Evolutionary conservation across 2,329 filamentous ascomycete genomes (phyloP).

Genomic region (Scedosporium boydii): DNA sequence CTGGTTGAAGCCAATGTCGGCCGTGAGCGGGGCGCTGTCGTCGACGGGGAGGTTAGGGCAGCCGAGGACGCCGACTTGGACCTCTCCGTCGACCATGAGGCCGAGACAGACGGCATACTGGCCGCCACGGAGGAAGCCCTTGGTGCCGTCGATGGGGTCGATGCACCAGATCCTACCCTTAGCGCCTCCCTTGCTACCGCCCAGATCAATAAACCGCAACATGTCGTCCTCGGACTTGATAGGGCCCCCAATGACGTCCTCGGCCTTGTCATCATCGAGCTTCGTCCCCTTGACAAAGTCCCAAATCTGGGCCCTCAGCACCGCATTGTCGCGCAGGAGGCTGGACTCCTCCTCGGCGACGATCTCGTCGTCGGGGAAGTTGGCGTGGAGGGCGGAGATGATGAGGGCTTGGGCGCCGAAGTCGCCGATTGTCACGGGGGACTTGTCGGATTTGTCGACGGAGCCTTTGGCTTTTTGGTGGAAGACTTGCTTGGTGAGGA

Average conservation of each 20-base stretch:
- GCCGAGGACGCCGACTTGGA: slow-evolving; percentile 88
- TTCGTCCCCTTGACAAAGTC: slow-evolving; percentile 58
- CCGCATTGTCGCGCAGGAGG: slow-evolving; percentile 61
- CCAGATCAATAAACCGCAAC: slow-evolving; percentile 57
- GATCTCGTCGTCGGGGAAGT: slow-evolving; percentile 84
- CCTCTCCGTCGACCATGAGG: slow-evolving; percentile 84
- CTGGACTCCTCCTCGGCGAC: slow-evolving; percentile 92
- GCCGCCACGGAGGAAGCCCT: slow-evolving; percentile 90
- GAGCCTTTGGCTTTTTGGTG: slow-evolving; percentile 90
- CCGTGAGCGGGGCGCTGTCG: slow-evolving; percentile 57
- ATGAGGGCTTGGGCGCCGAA: slow-evolving; percentile 97
- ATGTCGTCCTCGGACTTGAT: slow-evolving; percentile 57
- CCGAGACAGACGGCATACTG: slow-evolving; percentile 95
- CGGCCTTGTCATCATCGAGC: slow-evolving; percentile 47
- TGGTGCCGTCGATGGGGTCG: slow-evolving; percentile 95
- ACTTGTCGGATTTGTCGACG: slow-evolving; percentile 80
- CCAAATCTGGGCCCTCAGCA: slow-evolving; percentile 66
- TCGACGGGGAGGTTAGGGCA: slow-evolving; percentile 92
- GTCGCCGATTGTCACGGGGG: slow-evolving; percentile 94
- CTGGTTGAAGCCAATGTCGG: slow-evolving; percentile 50
- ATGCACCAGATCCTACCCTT: slow-evolving; percentile 87
- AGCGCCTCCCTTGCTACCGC: slow-evolving; percentile 60
- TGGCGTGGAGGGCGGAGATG: slow-evolving; percentile 78
- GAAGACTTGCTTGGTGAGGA: slow-evolving; percentile 45
- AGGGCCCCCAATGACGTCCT: slow-evolving; percentile 61